Base-by-base conservation (phyloP, 2,329 filamentous ascomycete genomes). In the Neofusicoccum ribis region DNA sequence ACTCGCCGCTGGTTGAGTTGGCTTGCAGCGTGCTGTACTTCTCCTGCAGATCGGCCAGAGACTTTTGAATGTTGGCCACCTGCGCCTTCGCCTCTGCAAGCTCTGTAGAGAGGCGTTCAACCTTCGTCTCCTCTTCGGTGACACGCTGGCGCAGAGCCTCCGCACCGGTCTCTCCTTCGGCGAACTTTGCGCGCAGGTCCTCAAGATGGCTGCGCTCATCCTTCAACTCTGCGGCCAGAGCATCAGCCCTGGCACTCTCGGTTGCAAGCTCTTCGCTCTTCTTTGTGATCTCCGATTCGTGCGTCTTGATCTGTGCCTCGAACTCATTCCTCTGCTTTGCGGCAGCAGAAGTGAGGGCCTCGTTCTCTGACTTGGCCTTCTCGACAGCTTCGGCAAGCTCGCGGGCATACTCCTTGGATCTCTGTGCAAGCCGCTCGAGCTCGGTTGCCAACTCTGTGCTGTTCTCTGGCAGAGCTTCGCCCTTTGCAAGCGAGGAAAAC, bases 81-180 rank as follows among this genome's bases (percentile, higher is more conserved):
- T 90, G 89, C n/a, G 90, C 90, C 70, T 91, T 88, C n/a, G 88
- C 86, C 62, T 89, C 87, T 3, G 89, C 88, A 20, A 96, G 82
- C 71, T 92, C 87, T 70, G 91, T 86, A 2, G 87, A 85, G 34
- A 96, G 79, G 12, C 82, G 83, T 23, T 85, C 85, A 3, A 91
- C 85, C 75, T 88, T 91, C 65, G 81, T 83, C 76, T 96, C 92
- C 71, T 93, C 89, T 65, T 92, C 90, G 47, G 89, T 87, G 3
- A 96, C 83, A 63, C 88, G 86, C 76, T 89, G 89, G 64, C 91
- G 88, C 63, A 97, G 79, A 34, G 87, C 88, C 76, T 93, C 91
- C 0, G 92, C 93, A 5, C 92, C 92, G 3, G 89, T 93, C 76
- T 95, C 92, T 15, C 92, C 93, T 68, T 93, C 90, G 1, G 90